Base-by-base conservation (phyloP, 2,329 filamentous ascomycete genomes). In the Pestalotiopsis sp. region DNA sequence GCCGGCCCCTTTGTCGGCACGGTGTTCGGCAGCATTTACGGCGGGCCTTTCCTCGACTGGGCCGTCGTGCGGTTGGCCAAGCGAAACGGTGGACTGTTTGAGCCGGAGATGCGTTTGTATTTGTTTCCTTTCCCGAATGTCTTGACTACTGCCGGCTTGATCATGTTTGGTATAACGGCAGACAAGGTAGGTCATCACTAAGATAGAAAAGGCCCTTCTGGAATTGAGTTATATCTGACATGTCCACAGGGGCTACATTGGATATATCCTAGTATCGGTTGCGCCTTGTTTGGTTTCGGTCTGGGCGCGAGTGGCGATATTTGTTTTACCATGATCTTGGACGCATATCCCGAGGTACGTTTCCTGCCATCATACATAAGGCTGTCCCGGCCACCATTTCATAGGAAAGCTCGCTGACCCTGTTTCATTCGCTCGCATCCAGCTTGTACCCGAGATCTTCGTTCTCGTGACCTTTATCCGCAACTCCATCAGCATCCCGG, bases 81-180 rank as follows among this genome's bases (percentile, higher is more conserved):
- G n/a, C 74, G 79, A 2, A 83, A 84, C 11, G 75, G 76, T 0
- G 82, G 82, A 2, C 73, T 81, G 6, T 84, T 80, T 55, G 83
- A 84, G 70, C 82, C 83, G 0, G 83, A 85, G 69, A 84, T 84
- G 77, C 76, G 83, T 4, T 71, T 84, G 4, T 82, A 78, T 41
- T 57, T 55, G 17, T 6, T 68, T 13, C 31, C 60, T 6, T 52
- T 66, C 57, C 78, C 80, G 2, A 77, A 78, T 0, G 9, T 82
- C 0, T 45, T 74, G 2, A 76, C 81, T 74, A 74, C 78, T 3
- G 79, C 75, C 2, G 81, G 81, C 0, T 58, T 82, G 2, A 77
- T 80, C 2, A 80, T 83, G 75, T 83, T 82, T 70, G 81, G 81
- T 1, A 72, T 71, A 0, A 82, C 81, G 0, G 72, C 79, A 3